Evolutionary conservation across 2,329 filamentous ascomycete genomes (phyloP), one percentile per base, ranked within the genome.

Genomic region (Fusarium duplospermum): DNA sequence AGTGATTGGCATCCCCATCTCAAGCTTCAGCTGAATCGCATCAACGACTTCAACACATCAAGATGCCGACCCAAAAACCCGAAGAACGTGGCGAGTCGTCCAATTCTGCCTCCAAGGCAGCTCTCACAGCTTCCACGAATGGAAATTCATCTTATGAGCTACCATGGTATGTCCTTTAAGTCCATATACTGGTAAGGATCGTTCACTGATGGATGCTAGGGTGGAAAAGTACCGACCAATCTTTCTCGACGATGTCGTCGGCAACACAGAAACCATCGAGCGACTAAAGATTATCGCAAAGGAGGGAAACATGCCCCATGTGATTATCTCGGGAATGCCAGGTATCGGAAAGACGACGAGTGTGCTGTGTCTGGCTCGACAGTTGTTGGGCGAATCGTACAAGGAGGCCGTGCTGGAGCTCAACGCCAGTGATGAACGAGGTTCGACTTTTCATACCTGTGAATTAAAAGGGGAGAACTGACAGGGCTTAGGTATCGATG

Each of bases 281-380:
- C 93, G 96, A 64, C 87, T 99, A 78, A 98, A 98, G 82, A 98
- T 99, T 80, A 98, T 99, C 78, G 95, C 96, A 56, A 96, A 95
- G 83, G 96, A 98, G 85, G 96, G 96, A 78, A 99, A 99, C 85
- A 98, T 99, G 95, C 96, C 96, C 3, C 96, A 99, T 84, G 91
- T 99, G 80, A 98, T 99, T 84, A 98, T 99, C 80, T 98, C 94
- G n/a, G 96, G 96, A 69, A 98, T 98, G 95, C 96, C 96, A 22
- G 96, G 96, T 80, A 99, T 98, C 80, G 96, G 96, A 83, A 99
- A 99, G 87, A 99, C 96, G 5, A 98, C 96, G 1, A 98, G 95
- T 65, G 92, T 99, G 65, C 87, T 98, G 70, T 98, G 96, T 81
- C 90, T 99, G 56, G 96, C 96, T 20, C 90, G 96, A 69, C 96